These are phyloP conservation scores for Dendrostoma leiphaemia DNA, from an alignment of 2,329 filamentous ascomycete genomes.

Conservation along the genomic window DNA sequence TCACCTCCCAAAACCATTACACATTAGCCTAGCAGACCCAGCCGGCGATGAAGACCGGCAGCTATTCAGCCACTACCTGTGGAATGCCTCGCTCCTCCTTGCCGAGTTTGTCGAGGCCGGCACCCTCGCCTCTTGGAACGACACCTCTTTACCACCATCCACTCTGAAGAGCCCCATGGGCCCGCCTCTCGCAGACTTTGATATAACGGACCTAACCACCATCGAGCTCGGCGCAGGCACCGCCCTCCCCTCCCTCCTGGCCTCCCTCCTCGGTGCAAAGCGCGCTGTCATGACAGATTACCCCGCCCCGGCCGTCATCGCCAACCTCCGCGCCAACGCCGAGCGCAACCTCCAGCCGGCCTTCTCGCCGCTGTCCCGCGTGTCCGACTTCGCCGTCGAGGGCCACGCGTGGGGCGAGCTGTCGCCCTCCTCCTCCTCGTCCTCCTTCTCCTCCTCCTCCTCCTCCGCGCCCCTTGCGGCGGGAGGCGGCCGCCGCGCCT, in stretches of 20 bases:
- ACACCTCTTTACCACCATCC: background rate
- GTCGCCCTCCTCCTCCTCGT: background rate
- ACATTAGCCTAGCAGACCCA: conserved; percentile 46
- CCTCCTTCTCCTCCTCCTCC: conserved; percentile 25
- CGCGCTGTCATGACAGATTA: conserved; percentile 66
- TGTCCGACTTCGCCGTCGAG: conserved; percentile 40
- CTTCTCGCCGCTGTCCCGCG: conserved; percentile 30
- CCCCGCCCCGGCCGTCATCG: conserved; percentile 58
- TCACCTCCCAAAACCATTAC: conserved; percentile 42
- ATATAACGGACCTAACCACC: conserved; percentile 49
- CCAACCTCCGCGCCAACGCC: conserved; percentile 58
- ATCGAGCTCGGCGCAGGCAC: conserved; percentile 69
- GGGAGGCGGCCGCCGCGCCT: conserved; percentile 36
- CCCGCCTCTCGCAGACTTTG: conserved; percentile 32
- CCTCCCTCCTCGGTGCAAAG: conserved; percentile 43
- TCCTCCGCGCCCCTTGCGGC: conserved; percentile 24
- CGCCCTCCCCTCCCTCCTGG: conserved; percentile 51
- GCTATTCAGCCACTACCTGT: conserved; percentile 71
- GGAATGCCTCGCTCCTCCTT: conserved; percentile 62
- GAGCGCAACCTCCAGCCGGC: conserved; percentile 43
- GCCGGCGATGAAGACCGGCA: conserved; percentile 50
- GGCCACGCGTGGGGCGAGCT: conserved; percentile 67
- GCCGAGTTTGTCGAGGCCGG: conserved; percentile 55
- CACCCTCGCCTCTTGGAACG: conserved; percentile 28
- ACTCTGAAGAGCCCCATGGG: conserved; percentile 2